Base-by-base conservation (phyloP, 139 green algal species). In the Asterochloris erici region DNA sequence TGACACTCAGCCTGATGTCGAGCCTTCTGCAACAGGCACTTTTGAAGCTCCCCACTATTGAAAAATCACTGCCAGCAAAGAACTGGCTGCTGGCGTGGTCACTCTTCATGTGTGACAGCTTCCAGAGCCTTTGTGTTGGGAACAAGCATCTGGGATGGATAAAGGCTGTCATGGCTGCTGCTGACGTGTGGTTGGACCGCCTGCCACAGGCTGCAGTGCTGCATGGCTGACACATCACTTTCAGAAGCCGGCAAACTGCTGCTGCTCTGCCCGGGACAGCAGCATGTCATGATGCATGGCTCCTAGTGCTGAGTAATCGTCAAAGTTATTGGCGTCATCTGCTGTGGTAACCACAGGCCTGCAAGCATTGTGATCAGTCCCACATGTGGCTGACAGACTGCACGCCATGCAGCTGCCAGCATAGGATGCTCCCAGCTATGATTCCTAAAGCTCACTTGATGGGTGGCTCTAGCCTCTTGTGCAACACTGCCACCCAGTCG, bases 281-380 rank as follows among this genome's bases (percentile, higher is more conserved):
- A 71, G 15, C 27, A 86, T 89, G 0, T 83, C 84, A 79, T 92
- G 83, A 29, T 85, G n/a, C 79, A 94, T 87, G 12, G 90, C 89
- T 11, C 63, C 66, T 76, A 95, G 74, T 6, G 83, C 82, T 14
- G 79, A 83, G 81, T 92, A 95, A 74, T 93, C 85, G 70, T 96
- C 93, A 87, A 95, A 97, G 79, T 93, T 92, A 60, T 78, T 89
- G n/a, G 88, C 89, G 85, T 96, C 93, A 54, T 92, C 90, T 9
- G 47, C 23, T 12, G 61, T 61, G 14, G 62, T 82, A 21, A 95
- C 82, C 26, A 82, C 63, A 0, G 92, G 92, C 83, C 88, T 88
- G 85, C 81, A 85, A 0, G 13, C 29, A n/a, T 27, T 19, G 60
- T 19, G 27, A 0, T 24, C 66, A 71, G 17, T 71, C 21, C 19